Conservation (phyloP, 805 yeast genomes). For the Kodamaea laetipori region DNA sequence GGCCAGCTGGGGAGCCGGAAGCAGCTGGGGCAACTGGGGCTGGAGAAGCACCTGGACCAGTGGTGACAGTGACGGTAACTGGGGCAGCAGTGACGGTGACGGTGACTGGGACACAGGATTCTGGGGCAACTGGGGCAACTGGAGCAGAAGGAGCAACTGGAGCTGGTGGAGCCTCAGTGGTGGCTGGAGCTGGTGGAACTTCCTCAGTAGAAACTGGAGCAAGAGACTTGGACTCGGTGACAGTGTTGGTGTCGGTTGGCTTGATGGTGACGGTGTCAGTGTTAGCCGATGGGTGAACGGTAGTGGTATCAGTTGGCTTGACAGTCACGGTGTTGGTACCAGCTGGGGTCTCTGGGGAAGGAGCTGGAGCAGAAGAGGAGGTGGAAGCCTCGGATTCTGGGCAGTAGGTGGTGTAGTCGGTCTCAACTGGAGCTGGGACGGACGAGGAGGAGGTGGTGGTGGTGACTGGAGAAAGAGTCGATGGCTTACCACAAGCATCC, state of each 20-base stretch:
- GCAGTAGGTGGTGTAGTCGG: constrained; percentile 41
- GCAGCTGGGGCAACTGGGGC: constrained; percentile 16
- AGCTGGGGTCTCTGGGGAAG: no score
- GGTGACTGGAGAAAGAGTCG: constrained; percentile 14
- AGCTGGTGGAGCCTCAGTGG: constrained; percentile 11
- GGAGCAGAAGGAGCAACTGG: constrained; percentile 11
- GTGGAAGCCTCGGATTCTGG: constrained; percentile 27
- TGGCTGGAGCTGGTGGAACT: no score
- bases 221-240: constrained; percentile 23
- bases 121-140: no score
- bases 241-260: constrained; percentile 31
- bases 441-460: constrained; percentile 19
- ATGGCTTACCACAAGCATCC: constrained; percentile 20
- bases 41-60: constrained; percentile 11
- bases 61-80: constrained; percentile 12
- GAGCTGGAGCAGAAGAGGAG: constrained; percentile 1
- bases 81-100: constrained; percentile 14
- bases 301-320: constrained; percentile 32
- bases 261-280: constrained; percentile 27
- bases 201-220: no score
- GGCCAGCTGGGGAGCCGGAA: constrained; percentile 15
- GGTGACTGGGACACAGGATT: no score
- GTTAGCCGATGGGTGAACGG: constrained; percentile 27
- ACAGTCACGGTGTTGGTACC: constrained; percentile 19
- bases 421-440: constrained; percentile 26